Percentiles rank a stretch among this genome's conserved stretches.
Conservation (phyloP, 177 flowering plant species). For the Vitis hybrid region DNA sequence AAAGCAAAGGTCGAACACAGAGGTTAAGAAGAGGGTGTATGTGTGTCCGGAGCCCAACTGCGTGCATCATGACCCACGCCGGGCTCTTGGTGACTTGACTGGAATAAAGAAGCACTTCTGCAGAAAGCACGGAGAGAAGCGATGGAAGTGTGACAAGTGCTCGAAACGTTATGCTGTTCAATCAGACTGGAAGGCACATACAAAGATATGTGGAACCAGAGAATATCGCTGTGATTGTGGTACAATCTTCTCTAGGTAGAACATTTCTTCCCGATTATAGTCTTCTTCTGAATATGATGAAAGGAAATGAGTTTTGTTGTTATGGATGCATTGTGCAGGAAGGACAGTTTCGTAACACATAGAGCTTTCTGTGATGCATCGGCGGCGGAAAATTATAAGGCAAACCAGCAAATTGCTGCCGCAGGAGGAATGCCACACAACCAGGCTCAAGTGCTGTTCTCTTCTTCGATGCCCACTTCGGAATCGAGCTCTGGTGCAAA, state of each 20-base stretch:
- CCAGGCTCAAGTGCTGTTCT: slow-evolving; percentile 25
- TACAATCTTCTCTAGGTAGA: slow-evolving; percentile 35
- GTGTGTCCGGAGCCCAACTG: slow-evolving; percentile 39
- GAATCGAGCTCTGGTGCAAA: slow-evolving; percentile 20
- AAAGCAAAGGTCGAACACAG: slow-evolving; percentile 32
- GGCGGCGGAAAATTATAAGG: slow-evolving; percentile 28
- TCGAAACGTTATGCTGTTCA: slow-evolving; percentile 44
- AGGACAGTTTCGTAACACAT: slow-evolving; percentile 35
- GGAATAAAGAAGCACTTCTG: slow-evolving; percentile 45
- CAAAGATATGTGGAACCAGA: slow-evolving; percentile 40
- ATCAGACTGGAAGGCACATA: slow-evolving; percentile 48
- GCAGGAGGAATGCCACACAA: slow-evolving; percentile 22
- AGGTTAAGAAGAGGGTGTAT: slow-evolving; percentile 36
- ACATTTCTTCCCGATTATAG: neutral
- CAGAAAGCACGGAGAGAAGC: slow-evolving; percentile 46
- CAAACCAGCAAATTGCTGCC: slow-evolving; percentile 19
- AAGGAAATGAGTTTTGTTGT: neutral
- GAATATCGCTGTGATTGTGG: slow-evolving; percentile 43
- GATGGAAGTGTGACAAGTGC: slow-evolving; percentile 49
- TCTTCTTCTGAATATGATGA: no score
- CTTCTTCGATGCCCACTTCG: slow-evolving; percentile 24
- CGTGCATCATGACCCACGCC: slow-evolving; percentile 39
- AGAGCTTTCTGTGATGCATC: slow-evolving; percentile 35
- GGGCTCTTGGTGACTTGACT: slow-evolving; percentile 42
- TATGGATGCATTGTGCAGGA: slow-evolving; percentile 9